phyloP scores from a whole-genome alignment of 139 green algal species.

The Nannochloris sp. region DNA sequence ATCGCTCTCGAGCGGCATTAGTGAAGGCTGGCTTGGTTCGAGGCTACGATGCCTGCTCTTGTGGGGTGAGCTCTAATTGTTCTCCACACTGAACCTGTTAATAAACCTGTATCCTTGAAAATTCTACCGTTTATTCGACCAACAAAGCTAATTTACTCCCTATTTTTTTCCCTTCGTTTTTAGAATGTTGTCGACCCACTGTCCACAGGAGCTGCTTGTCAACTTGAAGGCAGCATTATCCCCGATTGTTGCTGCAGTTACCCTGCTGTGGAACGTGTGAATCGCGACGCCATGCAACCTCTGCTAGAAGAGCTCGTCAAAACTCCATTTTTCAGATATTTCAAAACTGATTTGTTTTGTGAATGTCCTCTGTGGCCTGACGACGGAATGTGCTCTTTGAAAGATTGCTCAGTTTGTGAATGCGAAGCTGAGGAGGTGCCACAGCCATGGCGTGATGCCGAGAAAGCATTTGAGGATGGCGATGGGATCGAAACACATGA shows the following conservation, averaged over 20 bases:
- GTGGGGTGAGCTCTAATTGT: not conserved
- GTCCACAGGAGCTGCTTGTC: not conserved
- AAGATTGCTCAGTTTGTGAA: conserved; percentile 78
- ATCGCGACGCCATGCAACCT: conserved; percentile 49
- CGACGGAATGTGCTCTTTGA: conserved; percentile 84
- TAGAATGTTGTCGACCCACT: not conserved
- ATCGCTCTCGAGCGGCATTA: not conserved
- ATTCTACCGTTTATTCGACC: not conserved
- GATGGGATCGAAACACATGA: conserved; percentile 9
- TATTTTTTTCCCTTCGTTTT: not conserved
- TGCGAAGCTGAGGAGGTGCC: conserved; percentile 78
- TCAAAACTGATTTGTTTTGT: conserved; percentile 90
- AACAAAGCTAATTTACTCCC: not conserved
- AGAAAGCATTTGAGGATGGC: conserved; percentile 20
- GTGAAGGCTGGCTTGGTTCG: not conserved
- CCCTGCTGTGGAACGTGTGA: conserved; percentile 59
- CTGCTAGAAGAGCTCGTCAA: conserved; percentile 56
- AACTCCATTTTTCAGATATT: conserved; percentile 86
- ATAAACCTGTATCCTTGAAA: too few relatives aligned
- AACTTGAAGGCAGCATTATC: conserved; percentile 2
- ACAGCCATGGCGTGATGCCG: conserved; percentile 51
- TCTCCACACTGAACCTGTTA: too few relatives aligned
- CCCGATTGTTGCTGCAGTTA: conserved; percentile 57
- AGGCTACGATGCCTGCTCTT: not conserved
- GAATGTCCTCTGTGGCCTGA: conserved; percentile 94